A percentile compares a stretch with the other conserved stretches of the same genome.
phyloP scores from a whole-genome alignment of 1,284 basidiomycete genomes.

The Paramarasmius palmivorus region DNA sequence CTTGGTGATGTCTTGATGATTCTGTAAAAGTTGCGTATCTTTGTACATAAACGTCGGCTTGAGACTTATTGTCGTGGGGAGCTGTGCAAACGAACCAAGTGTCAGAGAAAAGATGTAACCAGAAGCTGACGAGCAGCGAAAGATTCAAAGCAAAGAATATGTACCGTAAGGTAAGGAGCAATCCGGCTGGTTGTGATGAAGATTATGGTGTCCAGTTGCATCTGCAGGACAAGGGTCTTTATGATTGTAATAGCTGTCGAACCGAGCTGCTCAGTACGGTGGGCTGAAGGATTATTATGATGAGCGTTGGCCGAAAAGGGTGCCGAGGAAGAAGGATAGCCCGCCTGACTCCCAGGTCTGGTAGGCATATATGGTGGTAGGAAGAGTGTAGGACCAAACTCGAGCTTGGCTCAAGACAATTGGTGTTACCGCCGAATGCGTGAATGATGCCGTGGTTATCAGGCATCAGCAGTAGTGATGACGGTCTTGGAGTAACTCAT shows the following conservation, averaged over 20 bases:
- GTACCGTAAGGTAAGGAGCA: slow-evolving; percentile 61
- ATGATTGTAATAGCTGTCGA: slow-evolving; percentile 59
- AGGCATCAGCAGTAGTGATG: too few relatives aligned
- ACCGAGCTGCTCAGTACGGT: slow-evolving; percentile 36
- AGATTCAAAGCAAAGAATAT: slow-evolving; percentile 21
- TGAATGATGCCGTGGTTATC: too few relatives aligned
- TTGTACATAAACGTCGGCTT: slow-evolving; percentile 69
- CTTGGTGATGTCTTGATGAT: slow-evolving; percentile 54
- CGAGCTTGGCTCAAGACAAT: too few relatives aligned
- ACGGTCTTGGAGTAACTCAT: too few relatives aligned
- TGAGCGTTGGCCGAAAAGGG: slow-evolving; percentile 41
- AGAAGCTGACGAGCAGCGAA: slow-evolving; percentile 18
- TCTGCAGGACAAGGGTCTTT: slow-evolving; percentile 72
- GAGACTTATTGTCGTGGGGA: slow-evolving; percentile 76
- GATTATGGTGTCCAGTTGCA: slow-evolving; percentile 49
- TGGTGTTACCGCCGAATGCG: too few relatives aligned
- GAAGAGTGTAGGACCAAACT: slow-evolving; percentile 14
- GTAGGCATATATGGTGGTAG: slow-evolving; percentile 36
- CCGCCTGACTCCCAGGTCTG: slow-evolving; percentile 45
- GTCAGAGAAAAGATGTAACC: slow-evolving; percentile 22
- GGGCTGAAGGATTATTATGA: slow-evolving; percentile 53
- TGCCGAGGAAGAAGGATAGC: slow-evolving; percentile 39
- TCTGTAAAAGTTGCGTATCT: slow-evolving; percentile 72
- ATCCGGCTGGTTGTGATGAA: slow-evolving; percentile 52
- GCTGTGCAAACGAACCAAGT: slow-evolving; percentile 40